These are phyloP conservation scores for Albophoma yamanashiensis DNA, from an alignment of 2,329 filamentous ascomycete species.

Conservation along the genomic window DNA sequence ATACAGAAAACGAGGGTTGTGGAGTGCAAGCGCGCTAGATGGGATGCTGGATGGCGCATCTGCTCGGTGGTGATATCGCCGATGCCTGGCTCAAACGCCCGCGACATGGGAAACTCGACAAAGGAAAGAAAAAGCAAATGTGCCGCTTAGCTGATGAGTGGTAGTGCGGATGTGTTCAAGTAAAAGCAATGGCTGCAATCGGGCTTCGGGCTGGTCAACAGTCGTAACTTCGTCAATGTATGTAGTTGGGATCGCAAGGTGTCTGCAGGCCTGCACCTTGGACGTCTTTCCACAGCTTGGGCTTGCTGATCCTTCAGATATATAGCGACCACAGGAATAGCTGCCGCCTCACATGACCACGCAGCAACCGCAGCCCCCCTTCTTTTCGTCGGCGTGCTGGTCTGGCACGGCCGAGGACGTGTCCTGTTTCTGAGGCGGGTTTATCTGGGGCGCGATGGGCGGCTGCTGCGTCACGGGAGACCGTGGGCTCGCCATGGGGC, in stretches of 20 bases:
- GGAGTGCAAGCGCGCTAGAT: background rate
- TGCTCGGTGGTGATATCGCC: background rate
- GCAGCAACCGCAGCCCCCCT: slow-evolving; percentile 38
- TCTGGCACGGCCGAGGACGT: slow-evolving; percentile 5
- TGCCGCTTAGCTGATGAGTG: background rate
- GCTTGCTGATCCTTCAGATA: background rate
- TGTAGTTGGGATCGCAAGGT: background rate
- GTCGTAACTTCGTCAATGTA: slow-evolving; percentile 20
- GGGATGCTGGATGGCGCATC: background rate
- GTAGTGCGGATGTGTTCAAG: slow-evolving; percentile 6
- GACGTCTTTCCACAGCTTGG: background rate
- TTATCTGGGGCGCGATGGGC: slow-evolving; percentile 11
- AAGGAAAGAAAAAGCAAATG: background rate
- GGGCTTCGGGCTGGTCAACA: slow-evolving; percentile 9
- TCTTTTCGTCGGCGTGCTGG: slow-evolving; percentile 24
- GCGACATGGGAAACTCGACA: background rate
- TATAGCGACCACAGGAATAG: background rate
- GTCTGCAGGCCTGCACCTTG: background rate
- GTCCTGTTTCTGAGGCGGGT: slow-evolving; percentile 8
- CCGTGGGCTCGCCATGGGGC: slow-evolving; percentile 32
- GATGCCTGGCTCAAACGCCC: background rate
- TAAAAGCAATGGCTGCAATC: slow-evolving; percentile 20
- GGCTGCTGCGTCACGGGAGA: slow-evolving; percentile 28
- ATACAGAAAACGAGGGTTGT: background rate
- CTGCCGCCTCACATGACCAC: slow-evolving; percentile 32